A percentile compares a stretch with the other conserved stretches of the same genome.
Conservation (phyloP, 495 filamentous ascomycete species). For the Choiromyces venosus region DNA sequence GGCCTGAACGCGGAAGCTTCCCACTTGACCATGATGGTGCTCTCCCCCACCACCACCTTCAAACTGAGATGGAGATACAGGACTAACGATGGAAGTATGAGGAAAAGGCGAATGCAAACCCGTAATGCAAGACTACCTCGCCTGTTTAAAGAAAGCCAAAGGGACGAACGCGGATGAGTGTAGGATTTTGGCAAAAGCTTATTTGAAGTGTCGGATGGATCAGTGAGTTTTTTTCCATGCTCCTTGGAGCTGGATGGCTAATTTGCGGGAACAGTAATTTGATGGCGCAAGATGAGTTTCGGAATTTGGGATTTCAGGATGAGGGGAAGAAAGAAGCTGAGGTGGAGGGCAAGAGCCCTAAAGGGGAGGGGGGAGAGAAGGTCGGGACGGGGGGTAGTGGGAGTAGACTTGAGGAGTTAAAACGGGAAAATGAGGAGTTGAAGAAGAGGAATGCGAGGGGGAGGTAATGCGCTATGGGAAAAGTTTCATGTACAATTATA, state of each 20-base stretch:
- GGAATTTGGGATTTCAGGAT: constrained; percentile 79
- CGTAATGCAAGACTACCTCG: constrained; percentile 74
- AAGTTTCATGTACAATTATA: neutral
- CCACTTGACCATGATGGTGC: constrained; percentile 91
- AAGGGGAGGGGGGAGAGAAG: constrained; percentile 6
- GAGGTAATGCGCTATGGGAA: neutral
- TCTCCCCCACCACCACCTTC: constrained; percentile 17
- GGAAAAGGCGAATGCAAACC: constrained; percentile 93
- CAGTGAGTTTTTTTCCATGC: constrained; percentile 55
- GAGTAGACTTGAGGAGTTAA: constrained; percentile 35
- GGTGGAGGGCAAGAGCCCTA: neutral
- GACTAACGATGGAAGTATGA: neutral
- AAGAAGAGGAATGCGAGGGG: constrained; percentile 19
- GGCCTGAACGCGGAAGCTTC: constrained; percentile 91
- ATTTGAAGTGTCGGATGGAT: constrained; percentile 90
- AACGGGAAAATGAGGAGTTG: constrained; percentile 33
- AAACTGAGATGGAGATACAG: neutral
- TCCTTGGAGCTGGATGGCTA: neutral
- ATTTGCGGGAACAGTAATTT: constrained; percentile 60
- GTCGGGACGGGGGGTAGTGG: neutral
- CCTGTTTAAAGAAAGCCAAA: constrained; percentile 71
- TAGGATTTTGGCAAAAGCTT: constrained; percentile 75
- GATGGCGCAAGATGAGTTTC: constrained; percentile 90
- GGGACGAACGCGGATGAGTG: constrained; percentile 84
- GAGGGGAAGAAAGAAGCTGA: constrained; percentile 2